Evolutionary conservation across 225 moss, liverwort and hornwort genomes (phyloP), one percentile per base, ranked within the genome.

Genomic region (Polytrichum commune): DNA sequence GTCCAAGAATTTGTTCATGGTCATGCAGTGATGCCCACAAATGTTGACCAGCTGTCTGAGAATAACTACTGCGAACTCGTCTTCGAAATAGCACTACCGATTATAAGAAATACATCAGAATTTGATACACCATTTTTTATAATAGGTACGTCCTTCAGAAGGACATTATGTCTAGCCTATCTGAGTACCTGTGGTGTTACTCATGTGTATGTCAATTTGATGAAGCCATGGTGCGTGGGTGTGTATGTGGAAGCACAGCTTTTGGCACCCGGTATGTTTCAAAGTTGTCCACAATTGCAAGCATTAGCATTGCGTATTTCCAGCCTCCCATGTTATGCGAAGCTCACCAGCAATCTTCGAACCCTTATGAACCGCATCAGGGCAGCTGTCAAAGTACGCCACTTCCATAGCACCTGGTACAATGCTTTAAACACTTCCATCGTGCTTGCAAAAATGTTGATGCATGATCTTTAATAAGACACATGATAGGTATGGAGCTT

Each of bases 381-480:
- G 60, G 69, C 69, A 8, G 69, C 69, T 9, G 57, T 70, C 28
- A 57, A 54, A 57, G 69, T 70, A 70, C 30, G 69, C 56, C 69
- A 70, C 69, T 70, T 30, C 29, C 69, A 70, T 70, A 8, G n/a
- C 32, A 70, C 69, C 60, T 32, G 56, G 69, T 70, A 70, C 69
- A 70, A 55, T 58, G 60, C 29, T 57, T 58, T 26, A 69, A 24
- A 24, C 33, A 8, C 22, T 30, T 35, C 32, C 30, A n/a, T 66
- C 23, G 3, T 46, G 46, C 13, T 46, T 46, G 46, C 46, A 46
- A 46, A 46, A 16, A 13, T 46, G 46, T 46, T 46, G 46, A 16
- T 46, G 46, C 46, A 46, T 16, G 46, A 16, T 46, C 4, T 35
- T 8, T 46, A 46, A 38, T 46, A 46, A 46, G 46, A 16, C 13